Base-by-base conservation (phyloP, 2,329 filamentous ascomycete genomes). In the Epichloe glyceriae region DNA sequence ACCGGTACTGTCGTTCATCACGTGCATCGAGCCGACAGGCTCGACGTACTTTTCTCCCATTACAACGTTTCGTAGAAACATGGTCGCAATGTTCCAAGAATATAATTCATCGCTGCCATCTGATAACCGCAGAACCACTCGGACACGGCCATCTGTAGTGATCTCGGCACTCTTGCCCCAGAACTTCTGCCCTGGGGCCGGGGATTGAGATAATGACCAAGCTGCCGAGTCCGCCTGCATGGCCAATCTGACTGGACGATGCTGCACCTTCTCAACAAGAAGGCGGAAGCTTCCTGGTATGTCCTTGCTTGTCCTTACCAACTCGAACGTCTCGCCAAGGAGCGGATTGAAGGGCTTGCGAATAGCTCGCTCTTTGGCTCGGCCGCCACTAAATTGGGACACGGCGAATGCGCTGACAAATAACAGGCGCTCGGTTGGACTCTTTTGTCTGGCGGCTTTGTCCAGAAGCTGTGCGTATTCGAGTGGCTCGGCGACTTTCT, bases 41-140 rank as follows among this genome's bases (percentile, higher is more conserved):
- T 98, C 93, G 12, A 97, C 82, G 63, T 98, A 98, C 68, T 97
- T 98, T 68, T 98, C 93, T 39, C 93, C 93, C 60, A 95, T 91
- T 50, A 98, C 94, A 49, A 98, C 88, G 64, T 98, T 98, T 46
- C 93, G 82, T 50, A 98, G 70, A 69, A 96, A 97, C 57, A 86
- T 88, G 4, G 88, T 95, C 1, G 91, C 88, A 17, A 88, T 76
- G 44, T 79, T 85, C 88, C 89, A 98, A 58, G 83, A 90, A 70
- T 91, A 98, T 54, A 82, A 77, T 64, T 97, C 91, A 50, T 88
- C 86, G 1, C 73, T 78, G 2, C 78, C 76, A 62, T 93, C 78
- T 0, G 73, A 58, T 47, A 83, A 64, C 26, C 76, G 83, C 30
- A 98, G 71, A 39, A 83, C 80, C 39, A 96, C 74, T 46, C 90